A percentile compares a stretch with the other conserved stretches of the same genome.
Conservation (phyloP, 2,329 filamentous ascomycete species). For the Talaromyces sp. region DNA sequence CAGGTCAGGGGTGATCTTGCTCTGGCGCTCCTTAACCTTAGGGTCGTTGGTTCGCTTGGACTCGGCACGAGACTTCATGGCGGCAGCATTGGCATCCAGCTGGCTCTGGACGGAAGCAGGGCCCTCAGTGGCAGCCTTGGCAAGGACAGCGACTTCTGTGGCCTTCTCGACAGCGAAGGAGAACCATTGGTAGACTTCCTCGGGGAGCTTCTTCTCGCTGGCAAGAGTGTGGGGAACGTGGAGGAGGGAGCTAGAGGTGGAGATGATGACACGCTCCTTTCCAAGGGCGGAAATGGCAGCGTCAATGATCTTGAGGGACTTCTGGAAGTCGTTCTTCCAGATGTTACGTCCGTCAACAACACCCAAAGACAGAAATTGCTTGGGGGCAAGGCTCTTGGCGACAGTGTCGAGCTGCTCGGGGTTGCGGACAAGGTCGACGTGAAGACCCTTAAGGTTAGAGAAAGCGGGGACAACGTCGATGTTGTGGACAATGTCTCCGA, state of each 20-base stretch:
- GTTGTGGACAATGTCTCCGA: slow-evolving; percentile 99
- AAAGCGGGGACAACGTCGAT: slow-evolving; percentile 76
- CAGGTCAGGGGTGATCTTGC: slow-evolving; percentile 73
- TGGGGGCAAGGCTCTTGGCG: slow-evolving; percentile 72
- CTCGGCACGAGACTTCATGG: slow-evolving; percentile 80
- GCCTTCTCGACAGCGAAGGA: slow-evolving; percentile 96
- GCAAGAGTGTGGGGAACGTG: slow-evolving; percentile 97
- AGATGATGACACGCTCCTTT: slow-evolving; percentile 94
- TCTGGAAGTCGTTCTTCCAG: slow-evolving; percentile 99
- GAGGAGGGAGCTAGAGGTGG: slow-evolving; percentile 94
- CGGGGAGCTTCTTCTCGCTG: slow-evolving; percentile 96
- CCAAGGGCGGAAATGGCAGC: slow-evolving; percentile 89
- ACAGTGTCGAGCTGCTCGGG: slow-evolving; percentile 94
- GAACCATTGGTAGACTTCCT: slow-evolving; percentile 96
- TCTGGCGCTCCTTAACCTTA: slow-evolving; percentile 92
- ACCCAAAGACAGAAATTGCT: slow-evolving; percentile 89
- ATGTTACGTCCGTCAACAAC: slow-evolving; percentile 99
- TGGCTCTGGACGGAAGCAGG: slow-evolving; percentile 78
- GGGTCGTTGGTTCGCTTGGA: slow-evolving; percentile 96
- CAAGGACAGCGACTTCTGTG: slow-evolving; percentile 81
- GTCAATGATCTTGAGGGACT: slow-evolving; percentile 86
- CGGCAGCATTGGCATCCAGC: slow-evolving; percentile 96
- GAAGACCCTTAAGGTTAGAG: slow-evolving; percentile 71
- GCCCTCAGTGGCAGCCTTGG: slow-evolving; percentile 94
- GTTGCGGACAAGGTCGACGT: slow-evolving; percentile 95